These are phyloP conservation scores for Malus hybrid DNA, from an alignment of 331 rosid species.

Conservation along the genomic window DNA sequence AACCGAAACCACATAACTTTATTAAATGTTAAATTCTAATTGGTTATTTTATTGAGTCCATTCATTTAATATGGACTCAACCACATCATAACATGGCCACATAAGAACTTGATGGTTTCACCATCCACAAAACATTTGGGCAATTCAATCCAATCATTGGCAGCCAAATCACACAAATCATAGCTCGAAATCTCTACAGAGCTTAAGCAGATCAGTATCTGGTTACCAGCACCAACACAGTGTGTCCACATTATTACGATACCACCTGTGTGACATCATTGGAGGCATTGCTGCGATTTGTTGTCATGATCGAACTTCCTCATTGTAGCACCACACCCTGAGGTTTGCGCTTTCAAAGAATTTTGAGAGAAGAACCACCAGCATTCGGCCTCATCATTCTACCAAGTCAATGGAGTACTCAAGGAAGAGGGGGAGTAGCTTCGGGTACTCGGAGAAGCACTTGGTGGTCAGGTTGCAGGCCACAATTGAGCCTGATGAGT, in stretches of 20 bases:
- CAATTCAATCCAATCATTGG: slow-evolving; percentile 66
- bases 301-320: slow-evolving; percentile 51
- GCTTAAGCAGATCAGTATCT: slow-evolving; percentile 70
- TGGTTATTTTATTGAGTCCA: no score
- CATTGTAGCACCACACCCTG: slow-evolving; percentile 66
- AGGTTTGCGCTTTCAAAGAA: slow-evolving; percentile 75
- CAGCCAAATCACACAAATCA: slow-evolving; percentile 47
- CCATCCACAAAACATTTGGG: slow-evolving; percentile 65
- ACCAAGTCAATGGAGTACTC: slow-evolving; percentile 89
- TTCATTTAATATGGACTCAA: no score
- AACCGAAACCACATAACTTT: no score
- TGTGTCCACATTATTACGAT: slow-evolving; percentile 85
- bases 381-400: slow-evolving; percentile 66
- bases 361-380: slow-evolving; percentile 73
- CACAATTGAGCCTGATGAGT: slow-evolving; percentile 65
- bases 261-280: slow-evolving; percentile 84
- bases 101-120: slow-evolving; percentile 57
- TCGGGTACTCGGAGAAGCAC: slow-evolving; percentile 66
- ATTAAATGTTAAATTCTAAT: no score
- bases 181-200: slow-evolving; percentile 53
- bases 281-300: slow-evolving; percentile 85
- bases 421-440: slow-evolving; percentile 65
- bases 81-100: no score
- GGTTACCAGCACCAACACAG: slow-evolving; percentile 72
- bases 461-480: slow-evolving; percentile 59